Conservation (phyloP, 1,139 yeast genomes). For the Chernovozyma sophiae-reginae region DNA sequence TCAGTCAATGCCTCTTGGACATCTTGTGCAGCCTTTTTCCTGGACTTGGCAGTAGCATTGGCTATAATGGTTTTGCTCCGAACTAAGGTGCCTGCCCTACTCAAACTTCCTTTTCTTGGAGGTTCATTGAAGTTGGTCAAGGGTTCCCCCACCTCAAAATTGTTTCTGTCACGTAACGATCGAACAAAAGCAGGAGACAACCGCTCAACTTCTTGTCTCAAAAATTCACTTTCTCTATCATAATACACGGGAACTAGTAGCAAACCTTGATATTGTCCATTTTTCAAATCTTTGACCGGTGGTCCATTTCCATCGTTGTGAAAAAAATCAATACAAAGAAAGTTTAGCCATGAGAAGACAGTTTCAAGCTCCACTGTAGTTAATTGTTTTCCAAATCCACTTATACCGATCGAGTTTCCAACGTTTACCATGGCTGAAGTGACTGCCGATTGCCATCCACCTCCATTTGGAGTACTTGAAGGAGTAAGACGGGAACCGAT, state of each 20-base stretch:
- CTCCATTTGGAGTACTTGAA: constrained; percentile 9
- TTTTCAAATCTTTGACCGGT: constrained; percentile 59
- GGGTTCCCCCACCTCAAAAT: constrained; percentile 17
- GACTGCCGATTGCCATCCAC: constrained; percentile 48
- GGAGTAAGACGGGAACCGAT: constrained; percentile 17
- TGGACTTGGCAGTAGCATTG: constrained; percentile 61
- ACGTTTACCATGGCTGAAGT: constrained; percentile 49
- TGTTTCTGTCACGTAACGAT: constrained; percentile 44
- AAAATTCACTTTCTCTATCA: constrained; percentile 47
- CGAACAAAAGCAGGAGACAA: constrained; percentile 50
- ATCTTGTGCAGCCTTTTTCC: constrained; percentile 51
- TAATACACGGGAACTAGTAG: constrained; percentile 65
- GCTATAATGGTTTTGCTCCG: constrained; percentile 68
- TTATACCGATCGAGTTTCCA: constrained; percentile 37
- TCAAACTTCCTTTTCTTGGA: constrained; percentile 16
- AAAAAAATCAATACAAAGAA: constrained; percentile 67
- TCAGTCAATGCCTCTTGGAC: constrained; percentile 50
- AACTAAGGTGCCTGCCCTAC: constrained; percentile 54
- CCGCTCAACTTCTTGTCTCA: constrained; percentile 58
- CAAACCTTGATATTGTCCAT: constrained; percentile 61
- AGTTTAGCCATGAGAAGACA: constrained; percentile 67
- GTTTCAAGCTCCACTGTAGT: constrained; percentile 63
- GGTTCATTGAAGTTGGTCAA: constrained; percentile 3
- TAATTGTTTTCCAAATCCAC: constrained; percentile 53
- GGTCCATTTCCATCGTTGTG: constrained; percentile 85